A percentile compares a stretch with the other conserved stretches of the same genome.
phyloP scores from a whole-genome alignment of 176 grass and related monocot species.

The Cenchrus americanus region DNA sequence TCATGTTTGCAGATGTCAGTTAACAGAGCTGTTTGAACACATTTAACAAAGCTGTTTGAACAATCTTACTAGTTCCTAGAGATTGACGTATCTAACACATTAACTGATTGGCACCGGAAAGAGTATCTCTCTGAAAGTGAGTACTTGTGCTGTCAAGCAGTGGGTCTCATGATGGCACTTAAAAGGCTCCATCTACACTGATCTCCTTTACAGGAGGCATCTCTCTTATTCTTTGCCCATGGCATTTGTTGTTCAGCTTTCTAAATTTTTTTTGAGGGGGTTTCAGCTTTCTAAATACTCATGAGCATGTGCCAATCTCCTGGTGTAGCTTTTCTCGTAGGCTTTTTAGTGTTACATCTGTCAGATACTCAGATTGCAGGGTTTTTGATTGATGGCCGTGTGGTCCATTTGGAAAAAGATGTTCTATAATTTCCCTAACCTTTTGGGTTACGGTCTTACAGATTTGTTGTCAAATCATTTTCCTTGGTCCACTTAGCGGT shows the following conservation, averaged over 20 bases:
- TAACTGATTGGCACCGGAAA: conserved; percentile 38
- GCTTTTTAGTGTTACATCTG: conserved; percentile 43
- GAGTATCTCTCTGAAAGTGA: conserved; percentile 42
- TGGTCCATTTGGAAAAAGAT: conserved; percentile 51
- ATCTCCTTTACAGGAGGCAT: conserved; percentile 50
- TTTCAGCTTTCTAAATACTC: conserved; percentile 30
- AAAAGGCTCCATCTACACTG: conserved; percentile 45
- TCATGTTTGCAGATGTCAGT: not conserved
- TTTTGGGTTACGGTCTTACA: conserved; percentile 21
- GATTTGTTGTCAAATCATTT: conserved; percentile 45
- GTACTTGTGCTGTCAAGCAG: conserved; percentile 37
- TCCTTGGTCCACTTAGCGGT: conserved; percentile 46
- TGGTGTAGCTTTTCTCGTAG: not conserved
- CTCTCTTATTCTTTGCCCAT: conserved; percentile 36
- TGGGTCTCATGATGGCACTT: conserved; percentile 48
- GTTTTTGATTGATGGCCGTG: conserved; percentile 23
- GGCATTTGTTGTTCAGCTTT: conserved; percentile 45
- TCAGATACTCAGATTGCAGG: not conserved
- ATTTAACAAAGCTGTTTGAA: not conserved
- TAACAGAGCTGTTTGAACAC: not conserved
- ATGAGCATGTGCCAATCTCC: conserved; percentile 37
- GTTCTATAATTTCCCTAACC: not conserved
- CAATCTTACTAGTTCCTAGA: conserved; percentile 30
- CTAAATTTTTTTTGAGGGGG: not conserved
- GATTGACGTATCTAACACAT: conserved; percentile 10